A percentile compares a stretch with the other conserved stretches of the same genome.
phyloP scores from a whole-genome alignment of 2,329 filamentous ascomycete species.

The Fusarium gaditjirri region DNA sequence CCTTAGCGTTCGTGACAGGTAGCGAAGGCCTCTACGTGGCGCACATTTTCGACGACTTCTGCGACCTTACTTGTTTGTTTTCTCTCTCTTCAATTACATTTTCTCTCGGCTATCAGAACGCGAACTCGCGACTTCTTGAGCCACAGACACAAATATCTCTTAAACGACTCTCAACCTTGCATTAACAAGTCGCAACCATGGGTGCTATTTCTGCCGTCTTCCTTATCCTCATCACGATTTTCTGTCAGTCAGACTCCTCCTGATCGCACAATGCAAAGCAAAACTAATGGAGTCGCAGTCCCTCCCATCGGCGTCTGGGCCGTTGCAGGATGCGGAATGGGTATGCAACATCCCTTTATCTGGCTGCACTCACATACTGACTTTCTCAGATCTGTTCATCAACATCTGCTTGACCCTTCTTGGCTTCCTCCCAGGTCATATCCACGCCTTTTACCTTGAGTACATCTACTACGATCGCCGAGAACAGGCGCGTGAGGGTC shows the following conservation, averaged over 20 bases:
- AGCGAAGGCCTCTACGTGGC: conserved; percentile 10
- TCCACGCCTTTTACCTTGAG: conserved; percentile 84
- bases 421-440: conserved; percentile 80
- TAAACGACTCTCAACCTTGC: not conserved
- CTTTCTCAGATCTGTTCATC: conserved; percentile 65
- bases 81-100: not conserved
- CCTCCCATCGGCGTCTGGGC: conserved; percentile 73
- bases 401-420: conserved; percentile 75
- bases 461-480: conserved; percentile 84
- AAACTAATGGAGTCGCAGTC: conserved; percentile 57
- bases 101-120: not conserved
- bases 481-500: conserved; percentile 70
- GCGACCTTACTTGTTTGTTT: not conserved
- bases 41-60: conserved; percentile 5
- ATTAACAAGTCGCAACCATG: conserved; percentile 53
- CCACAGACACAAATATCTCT: not conserved
- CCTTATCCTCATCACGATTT: conserved; percentile 62
- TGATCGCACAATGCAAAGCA: not conserved
- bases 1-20: not conserved
- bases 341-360: conserved; percentile 45
- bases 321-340: conserved; percentile 71
- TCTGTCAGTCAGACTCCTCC: conserved; percentile 54
- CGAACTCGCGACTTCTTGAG: not conserved
- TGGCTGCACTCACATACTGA: conserved; percentile 1
- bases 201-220: conserved; percentile 60